Base-by-base conservation (phyloP, 225 moss, liverwort and hornwort genomes). In the Marchantia paleacea region DNA sequence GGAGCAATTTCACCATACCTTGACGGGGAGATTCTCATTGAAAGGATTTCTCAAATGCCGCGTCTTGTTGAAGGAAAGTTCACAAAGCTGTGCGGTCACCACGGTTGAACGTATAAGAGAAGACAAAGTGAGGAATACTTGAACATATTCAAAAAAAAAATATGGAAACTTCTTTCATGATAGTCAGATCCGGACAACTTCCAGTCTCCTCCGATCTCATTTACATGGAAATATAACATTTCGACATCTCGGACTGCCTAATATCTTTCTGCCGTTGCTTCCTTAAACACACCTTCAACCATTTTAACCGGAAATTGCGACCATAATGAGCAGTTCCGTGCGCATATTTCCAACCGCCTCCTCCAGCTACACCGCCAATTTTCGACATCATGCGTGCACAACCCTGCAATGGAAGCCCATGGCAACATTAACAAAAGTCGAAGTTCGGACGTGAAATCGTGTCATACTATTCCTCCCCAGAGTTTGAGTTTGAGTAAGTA, bases 381-480 rank as follows among this genome's bases (percentile, higher is more conserved):
- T 99, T 99, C 7, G 99, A 99, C 95, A 94, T 94, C 99, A 99
- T 99, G 61, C 92, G 90, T n/a, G 99, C 99, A 86, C 95, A 95
- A 85, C 99, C 99, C 99, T 99, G 79, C 62, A 28, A 67, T 3
- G 19, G n/a, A 29, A 26, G 12, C 28, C 24, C n/a, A 12, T 1
- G 53, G 10, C 7, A 26, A 15, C 0, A 70, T 70, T 7, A 70
- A 49, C 22, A 14, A 16, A 10, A 10, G 70, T 49, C 70, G 50
- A n/a, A 18, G 13, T 69, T 69, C 8, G 19, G 31, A 69, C 2
- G 10, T 51, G 24, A 20, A n/a, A 50, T 72, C 7, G 72, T 52
- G n/a, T 15, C 58, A 39, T 39, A 39, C 50, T 10, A 50, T 2
- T 52, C 22, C 22, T 48, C 6, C 48, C 8, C 19, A 71, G 29